Evolutionary conservation across 2,329 filamentous ascomycete genomes (phyloP), one percentile per base, ranked within the genome.

Genomic region (Plenodomus tracheiphilus): DNA sequence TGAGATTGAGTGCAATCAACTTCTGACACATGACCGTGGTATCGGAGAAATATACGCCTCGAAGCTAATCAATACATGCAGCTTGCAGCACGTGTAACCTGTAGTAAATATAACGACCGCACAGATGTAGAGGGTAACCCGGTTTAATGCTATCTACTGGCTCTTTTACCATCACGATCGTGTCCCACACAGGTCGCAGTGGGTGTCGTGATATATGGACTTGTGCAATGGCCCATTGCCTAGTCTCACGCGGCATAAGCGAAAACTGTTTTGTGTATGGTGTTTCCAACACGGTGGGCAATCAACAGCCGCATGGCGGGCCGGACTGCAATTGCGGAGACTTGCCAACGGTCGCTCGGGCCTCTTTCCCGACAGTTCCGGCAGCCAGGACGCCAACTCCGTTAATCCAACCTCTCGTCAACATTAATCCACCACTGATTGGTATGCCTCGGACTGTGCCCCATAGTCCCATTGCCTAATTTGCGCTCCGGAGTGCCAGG

Each of bases 401-500:
- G 50, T 58, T 57, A 55, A 59, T 53, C 49, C 48, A 51, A 55
- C 57, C 55, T 58, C 49, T 59, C 47, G 32, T 52, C 55, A 32
- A 62, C 65, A 68, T 67, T 71, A 69, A 64, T 67, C 68, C 68
- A 65, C 69, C 66, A 70, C 61, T 57, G 49, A 53, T 53, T 53
- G 46, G 49, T 37, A 39, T 40, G 6, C 6, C 49, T 17, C 28
- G 38, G 34, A 25, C 22, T 40, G 17, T 39, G 35, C 38, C 20
- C 40, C 46, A 49, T 43, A 30, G 28, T 43, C 30, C 43, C 54
- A 53, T 54, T 53, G 56, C 50, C 50, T 58, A 62, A 55, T 53
- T 36, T 54, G 59, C 53, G 30, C 22, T 49, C 49, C 56, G 62
- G 64, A 62, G 59, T 45, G 65, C 51, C 47, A 69, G 64, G 68